phyloP scores from a whole-genome alignment of 208 protist species.

The Leishmania turanica region DNA sequence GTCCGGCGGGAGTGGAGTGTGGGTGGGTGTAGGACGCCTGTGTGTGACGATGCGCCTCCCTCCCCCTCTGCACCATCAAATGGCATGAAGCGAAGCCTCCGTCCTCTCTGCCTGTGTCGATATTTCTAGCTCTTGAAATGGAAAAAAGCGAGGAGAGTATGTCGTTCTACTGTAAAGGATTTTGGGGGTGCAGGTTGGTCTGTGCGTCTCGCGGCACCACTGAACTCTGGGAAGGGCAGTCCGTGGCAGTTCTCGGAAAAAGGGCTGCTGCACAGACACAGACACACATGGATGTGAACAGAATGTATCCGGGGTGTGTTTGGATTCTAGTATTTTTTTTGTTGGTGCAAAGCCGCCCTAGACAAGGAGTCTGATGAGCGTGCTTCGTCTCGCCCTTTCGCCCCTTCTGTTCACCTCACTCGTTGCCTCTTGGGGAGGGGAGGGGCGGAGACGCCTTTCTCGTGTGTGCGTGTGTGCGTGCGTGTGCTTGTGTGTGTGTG shows the following conservation, averaged over 20 bases:
- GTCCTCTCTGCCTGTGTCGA: background rate
- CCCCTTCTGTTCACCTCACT: background rate
- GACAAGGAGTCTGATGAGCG: constrained; percentile 4
- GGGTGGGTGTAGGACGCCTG: background rate
- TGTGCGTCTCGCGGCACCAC: background rate
- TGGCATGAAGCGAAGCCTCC: background rate
- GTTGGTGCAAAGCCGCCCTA: background rate
- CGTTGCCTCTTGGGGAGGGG: background rate
- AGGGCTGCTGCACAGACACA: background rate
- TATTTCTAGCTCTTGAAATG: background rate
- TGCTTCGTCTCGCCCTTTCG: constrained; percentile 1
- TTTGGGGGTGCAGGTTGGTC: background rate
- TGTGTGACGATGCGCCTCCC: background rate
- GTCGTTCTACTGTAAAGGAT: background rate
- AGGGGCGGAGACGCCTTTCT: background rate
- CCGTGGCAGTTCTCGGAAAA: background rate
- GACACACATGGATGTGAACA: background rate
- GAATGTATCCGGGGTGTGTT: background rate
- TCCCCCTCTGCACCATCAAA: constrained; percentile 1
- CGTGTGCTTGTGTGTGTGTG: background rate
- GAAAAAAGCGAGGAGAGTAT: no score
- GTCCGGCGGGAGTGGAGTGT: background rate
- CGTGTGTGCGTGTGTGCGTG: no score
- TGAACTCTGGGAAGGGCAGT: background rate
- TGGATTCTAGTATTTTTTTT: background rate